A percentile compares a stretch with the other conserved stretches of the same genome.
These are phyloP conservation scores for Cucurbita argyrosperma DNA, from an alignment of 306 rosid species.

Conservation along the genomic window DNA sequence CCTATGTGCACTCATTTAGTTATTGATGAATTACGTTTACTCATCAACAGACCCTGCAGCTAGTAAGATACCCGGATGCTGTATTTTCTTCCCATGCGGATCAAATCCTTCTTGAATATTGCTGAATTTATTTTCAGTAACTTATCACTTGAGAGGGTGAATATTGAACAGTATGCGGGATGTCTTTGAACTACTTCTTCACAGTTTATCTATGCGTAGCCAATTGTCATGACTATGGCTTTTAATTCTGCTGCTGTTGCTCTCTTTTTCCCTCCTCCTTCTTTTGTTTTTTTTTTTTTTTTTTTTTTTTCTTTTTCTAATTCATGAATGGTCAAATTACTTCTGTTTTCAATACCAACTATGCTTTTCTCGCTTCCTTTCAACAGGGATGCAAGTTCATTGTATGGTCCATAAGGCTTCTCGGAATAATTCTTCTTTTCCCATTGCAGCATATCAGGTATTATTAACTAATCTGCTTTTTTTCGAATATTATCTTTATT, in stretches of 20 bases:
- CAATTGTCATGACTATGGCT: not conserved
- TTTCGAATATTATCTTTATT: not conserved
- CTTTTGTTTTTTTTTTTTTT: too few relatives aligned
- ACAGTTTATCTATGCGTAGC: not conserved
- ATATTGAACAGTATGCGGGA: not conserved
- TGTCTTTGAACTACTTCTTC: not conserved
- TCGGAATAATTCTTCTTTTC: constrained; percentile 76
- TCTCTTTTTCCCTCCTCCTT: not conserved
- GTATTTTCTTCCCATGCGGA: not conserved
- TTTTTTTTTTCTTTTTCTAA: not conserved
- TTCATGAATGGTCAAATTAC: not conserved
- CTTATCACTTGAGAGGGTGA: not conserved
- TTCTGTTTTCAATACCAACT: not conserved
- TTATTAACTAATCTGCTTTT: not conserved
- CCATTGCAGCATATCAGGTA: constrained; percentile 97
- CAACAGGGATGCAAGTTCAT: constrained; percentile 85
- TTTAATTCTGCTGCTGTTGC: not conserved
- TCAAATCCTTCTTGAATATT: not conserved
- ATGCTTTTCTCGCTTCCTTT: constrained; percentile 1
- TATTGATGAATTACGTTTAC: too few relatives aligned
- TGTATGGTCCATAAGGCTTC: constrained; percentile 90
- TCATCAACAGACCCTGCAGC: too few relatives aligned
- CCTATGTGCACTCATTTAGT: too few relatives aligned
- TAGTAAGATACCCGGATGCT: not conserved
- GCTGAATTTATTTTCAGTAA: not conserved